phyloP scores from a whole-genome alignment of 2,329 filamentous ascomycete genomes.

The Periconia sp. region DNA sequence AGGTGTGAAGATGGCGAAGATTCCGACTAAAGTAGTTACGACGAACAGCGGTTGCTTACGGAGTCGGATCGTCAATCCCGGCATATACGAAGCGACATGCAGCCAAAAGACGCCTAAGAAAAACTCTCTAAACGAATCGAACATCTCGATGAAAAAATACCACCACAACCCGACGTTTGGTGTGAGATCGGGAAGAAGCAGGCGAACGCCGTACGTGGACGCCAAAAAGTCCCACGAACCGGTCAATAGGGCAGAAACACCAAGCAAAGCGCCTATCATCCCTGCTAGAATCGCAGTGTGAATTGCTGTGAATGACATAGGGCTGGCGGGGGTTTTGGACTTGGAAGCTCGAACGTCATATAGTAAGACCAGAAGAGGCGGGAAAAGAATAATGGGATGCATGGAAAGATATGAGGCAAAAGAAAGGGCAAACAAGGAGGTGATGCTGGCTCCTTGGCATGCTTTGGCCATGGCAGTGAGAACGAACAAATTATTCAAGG shows the following conservation, averaged over 20 bases:
- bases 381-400: slow-evolving; percentile 84
- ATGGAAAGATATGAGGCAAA: slow-evolving; percentile 90
- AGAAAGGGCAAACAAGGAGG: slow-evolving; percentile 80
- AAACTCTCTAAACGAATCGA: slow-evolving; percentile 95
- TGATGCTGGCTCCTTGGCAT: slow-evolving; percentile 68
- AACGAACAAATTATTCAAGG: slow-evolving; percentile 87
- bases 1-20: slow-evolving; percentile 94
- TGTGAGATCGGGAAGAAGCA: slow-evolving; percentile 87
- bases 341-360: slow-evolving; percentile 51
- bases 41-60: slow-evolving; percentile 85
- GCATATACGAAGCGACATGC: slow-evolving; percentile 87
- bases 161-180: slow-evolving; percentile 97
- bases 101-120: slow-evolving; percentile 98
- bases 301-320: slow-evolving; percentile 55
- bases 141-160: slow-evolving; percentile 99
- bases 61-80: slow-evolving; percentile 79
- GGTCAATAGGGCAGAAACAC: slow-evolving; percentile 72
- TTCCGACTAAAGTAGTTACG: slow-evolving; percentile 78
- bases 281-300: slow-evolving; percentile 57
- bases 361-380: slow-evolving; percentile 77
- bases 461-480: slow-evolving; percentile 82
- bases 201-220: slow-evolving; percentile 90
- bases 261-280: slow-evolving; percentile 58
- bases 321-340: slow-evolving; percentile 28
- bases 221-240: slow-evolving; percentile 84